phyloP scores from a whole-genome alignment of 495 filamentous ascomycete genomes.

The Podospora conica region DNA sequence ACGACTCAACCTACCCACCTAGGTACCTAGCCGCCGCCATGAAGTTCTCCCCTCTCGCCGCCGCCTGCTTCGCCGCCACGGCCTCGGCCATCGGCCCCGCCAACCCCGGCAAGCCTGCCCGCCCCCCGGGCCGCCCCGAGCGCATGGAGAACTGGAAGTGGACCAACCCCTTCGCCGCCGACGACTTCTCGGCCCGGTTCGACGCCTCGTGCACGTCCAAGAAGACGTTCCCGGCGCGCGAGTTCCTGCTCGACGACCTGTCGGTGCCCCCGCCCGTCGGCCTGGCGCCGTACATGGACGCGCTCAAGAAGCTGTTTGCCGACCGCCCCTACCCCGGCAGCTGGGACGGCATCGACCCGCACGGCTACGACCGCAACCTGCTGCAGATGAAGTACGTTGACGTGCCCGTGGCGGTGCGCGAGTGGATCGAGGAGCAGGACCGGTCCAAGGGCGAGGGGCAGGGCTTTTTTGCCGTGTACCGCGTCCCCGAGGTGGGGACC shows the following conservation, averaged over 20 bases:
- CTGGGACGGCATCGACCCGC: conserved; percentile 35
- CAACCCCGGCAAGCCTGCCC: conserved; percentile 12
- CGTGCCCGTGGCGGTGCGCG: conserved; percentile 26
- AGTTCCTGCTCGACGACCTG: conserved; percentile 33
- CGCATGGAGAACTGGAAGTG: conserved; percentile 26
- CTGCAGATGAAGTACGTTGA: conserved; percentile 30
- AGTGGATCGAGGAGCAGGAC: conserved; percentile 37
- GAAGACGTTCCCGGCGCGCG: conserved; percentile 20
- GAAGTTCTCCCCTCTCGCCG: conserved; percentile 18
- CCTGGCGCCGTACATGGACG: conserved; percentile 24
- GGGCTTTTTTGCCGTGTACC: conserved; percentile 30
- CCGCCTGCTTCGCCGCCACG: conserved; percentile 15
- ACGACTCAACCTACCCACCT: not conserved
- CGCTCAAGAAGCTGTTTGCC: conserved; percentile 26
- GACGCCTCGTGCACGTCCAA: conserved; percentile 18
- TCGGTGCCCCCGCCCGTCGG: conserved; percentile 20
- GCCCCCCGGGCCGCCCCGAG: conserved; percentile 20
- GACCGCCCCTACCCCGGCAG: conserved; percentile 28
- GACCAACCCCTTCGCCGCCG: conserved; percentile 25
- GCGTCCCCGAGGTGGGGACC: conserved; percentile 5
- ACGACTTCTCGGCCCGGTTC: conserved; percentile 10
- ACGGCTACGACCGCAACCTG: conserved; percentile 31
- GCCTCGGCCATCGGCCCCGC: conserved; percentile 22
- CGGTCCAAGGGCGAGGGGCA: conserved; percentile 14
- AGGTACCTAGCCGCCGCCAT: conserved; percentile 6